Conservation (phyloP, 2,329 filamentous ascomycete species). For the Cercospora brassicicola region DNA sequence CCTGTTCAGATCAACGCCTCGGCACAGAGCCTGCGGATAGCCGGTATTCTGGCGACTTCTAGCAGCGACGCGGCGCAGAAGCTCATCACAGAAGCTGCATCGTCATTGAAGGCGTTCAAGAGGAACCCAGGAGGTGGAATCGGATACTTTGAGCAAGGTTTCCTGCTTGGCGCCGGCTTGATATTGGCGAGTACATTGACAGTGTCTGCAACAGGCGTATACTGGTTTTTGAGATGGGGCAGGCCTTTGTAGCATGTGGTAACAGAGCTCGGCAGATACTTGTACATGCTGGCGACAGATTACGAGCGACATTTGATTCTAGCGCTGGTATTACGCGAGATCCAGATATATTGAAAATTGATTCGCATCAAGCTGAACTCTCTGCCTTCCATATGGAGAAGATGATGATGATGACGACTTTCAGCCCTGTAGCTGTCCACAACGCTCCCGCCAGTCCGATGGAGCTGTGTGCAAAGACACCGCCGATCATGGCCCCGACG, state of each 20-base stretch:
- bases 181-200: slow-evolving; percentile 32
- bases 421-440: slow-evolving; percentile 49
- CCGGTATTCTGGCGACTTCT: slow-evolving; percentile 13
- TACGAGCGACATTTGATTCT: background rate
- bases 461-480: slow-evolving; percentile 54
- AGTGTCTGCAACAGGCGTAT: slow-evolving; percentile 16
- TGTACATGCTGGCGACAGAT: background rate
- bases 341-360: background rate
- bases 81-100: slow-evolving; percentile 26
- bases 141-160: slow-evolving; percentile 43
- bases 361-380: background rate
- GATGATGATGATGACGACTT: slow-evolving; percentile 41
- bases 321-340: background rate
- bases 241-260: slow-evolving; percentile 9
- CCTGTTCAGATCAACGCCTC: slow-evolving; percentile 43
- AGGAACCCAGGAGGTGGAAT: slow-evolving; percentile 40
- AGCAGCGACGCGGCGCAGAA: slow-evolving; percentile 19
- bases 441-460: slow-evolving; percentile 54
- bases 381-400: slow-evolving; percentile 48
- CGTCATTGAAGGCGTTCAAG: slow-evolving; percentile 36
- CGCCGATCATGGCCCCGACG: slow-evolving; percentile 56
- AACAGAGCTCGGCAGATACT: background rate
- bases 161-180: slow-evolving; percentile 41
- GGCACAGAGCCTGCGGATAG: slow-evolving; percentile 4
- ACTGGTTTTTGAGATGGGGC: slow-evolving; percentile 25